Conservation (phyloP, 371 early-diverging fungal genomes). For the Actinomortierella wolfii region DNA sequence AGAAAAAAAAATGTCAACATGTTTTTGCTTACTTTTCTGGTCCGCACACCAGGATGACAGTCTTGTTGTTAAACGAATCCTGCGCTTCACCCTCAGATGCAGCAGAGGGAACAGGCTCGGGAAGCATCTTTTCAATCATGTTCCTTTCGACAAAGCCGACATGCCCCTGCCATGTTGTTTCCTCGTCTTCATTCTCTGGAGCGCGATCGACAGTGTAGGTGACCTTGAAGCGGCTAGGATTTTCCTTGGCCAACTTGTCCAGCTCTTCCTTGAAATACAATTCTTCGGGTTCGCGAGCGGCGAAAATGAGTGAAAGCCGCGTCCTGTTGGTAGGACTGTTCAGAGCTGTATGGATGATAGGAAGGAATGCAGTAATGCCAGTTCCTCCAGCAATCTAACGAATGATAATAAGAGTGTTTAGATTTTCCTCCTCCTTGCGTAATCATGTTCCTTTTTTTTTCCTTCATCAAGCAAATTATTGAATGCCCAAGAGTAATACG, state of each 20-base stretch:
- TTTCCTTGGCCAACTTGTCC: slow-evolving; percentile 29
- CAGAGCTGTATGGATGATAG: slow-evolving; percentile 38
- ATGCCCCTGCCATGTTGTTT: slow-evolving; percentile 20
- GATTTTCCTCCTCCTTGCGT: background rate
- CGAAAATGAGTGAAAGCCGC: slow-evolving; percentile 36
- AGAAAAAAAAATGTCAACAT: too few relatives aligned
- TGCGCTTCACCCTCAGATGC: background rate
- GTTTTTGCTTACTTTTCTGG: slow-evolving; percentile 14
- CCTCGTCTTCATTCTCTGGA: background rate
- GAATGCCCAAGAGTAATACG: too few relatives aligned
- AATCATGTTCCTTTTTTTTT: too few relatives aligned
- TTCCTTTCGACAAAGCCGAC: slow-evolving; percentile 26
- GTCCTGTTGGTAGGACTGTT: slow-evolving; percentile 23
- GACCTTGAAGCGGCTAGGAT: slow-evolving; percentile 21
- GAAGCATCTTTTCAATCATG: slow-evolving; percentile 26
- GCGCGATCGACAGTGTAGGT: slow-evolving; percentile 25
- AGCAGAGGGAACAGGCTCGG: slow-evolving; percentile 8
- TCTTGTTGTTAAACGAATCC: slow-evolving; percentile 2
- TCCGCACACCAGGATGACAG: slow-evolving; percentile 41
- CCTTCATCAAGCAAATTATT: background rate
- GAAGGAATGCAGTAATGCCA: slow-evolving; percentile 38
- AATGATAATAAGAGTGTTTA: background rate
- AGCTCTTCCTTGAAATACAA: slow-evolving; percentile 44
- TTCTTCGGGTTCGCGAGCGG: slow-evolving; percentile 33
- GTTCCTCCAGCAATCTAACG: slow-evolving; percentile 43